Percentiles rank a stretch among this genome's conserved stretches.
These are phyloP conservation scores for Yamadazyma sp. DNA, from an alignment of 1,139 yeast genomes.

Conservation along the genomic window DNA sequence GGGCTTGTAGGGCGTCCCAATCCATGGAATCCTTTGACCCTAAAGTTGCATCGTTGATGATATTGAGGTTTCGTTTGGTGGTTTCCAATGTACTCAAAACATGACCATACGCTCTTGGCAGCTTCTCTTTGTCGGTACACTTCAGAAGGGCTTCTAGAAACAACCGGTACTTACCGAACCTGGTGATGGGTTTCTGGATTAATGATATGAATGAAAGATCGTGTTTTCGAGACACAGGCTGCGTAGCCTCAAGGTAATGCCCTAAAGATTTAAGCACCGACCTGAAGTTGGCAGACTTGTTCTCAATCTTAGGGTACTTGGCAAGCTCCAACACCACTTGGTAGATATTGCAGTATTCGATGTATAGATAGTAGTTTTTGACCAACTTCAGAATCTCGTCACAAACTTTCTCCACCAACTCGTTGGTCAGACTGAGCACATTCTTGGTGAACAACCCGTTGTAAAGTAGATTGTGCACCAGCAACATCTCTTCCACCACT, in stretches of 20 bases:
- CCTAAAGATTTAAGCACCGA: slow-evolving; percentile 14
- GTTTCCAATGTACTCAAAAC: slow-evolving; percentile 7
- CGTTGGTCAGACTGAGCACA: neutral
- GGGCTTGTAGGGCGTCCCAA: neutral
- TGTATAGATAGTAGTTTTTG: slow-evolving; percentile 26
- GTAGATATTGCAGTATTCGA: slow-evolving; percentile 42
- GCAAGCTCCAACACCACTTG: slow-evolving; percentile 39
- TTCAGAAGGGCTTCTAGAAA: slow-evolving; percentile 43
- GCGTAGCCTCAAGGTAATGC: slow-evolving; percentile 43
- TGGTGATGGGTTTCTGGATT: slow-evolving; percentile 52
- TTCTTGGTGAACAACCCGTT: neutral
- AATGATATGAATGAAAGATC: slow-evolving; percentile 53
- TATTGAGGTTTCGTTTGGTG: slow-evolving; percentile 23
- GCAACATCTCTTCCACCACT: slow-evolving; percentile 8
- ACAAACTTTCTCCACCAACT: slow-evolving; percentile 2
- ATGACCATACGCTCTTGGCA: neutral
- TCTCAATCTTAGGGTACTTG: slow-evolving; percentile 8
- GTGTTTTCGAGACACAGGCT: slow-evolving; percentile 28
- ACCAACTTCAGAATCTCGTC: neutral
- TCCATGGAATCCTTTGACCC: neutral
- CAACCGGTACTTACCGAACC: slow-evolving; percentile 53
- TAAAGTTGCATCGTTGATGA: slow-evolving; percentile 26
- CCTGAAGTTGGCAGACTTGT: neutral
- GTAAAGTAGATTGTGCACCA: slow-evolving; percentile 7
- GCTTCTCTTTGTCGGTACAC: neutral